Conservation (phyloP, 768 basidiomycete species). For the Chalciporus piperatus region DNA sequence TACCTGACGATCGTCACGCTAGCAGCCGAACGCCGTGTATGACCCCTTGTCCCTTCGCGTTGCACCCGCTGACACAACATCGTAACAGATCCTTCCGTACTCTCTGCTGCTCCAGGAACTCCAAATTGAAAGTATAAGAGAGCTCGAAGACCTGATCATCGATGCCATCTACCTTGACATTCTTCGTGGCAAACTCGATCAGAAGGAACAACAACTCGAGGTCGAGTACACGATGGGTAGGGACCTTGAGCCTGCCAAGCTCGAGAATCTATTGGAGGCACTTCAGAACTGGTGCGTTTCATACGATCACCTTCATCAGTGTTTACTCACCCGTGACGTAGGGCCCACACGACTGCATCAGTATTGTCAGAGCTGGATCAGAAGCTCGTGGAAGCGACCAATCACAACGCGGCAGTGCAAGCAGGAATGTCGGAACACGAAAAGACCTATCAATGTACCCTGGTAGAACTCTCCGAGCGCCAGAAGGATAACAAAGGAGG, state of each 20-base stretch:
- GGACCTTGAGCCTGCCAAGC: conserved; percentile 77
- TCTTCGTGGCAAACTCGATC: conserved; percentile 89
- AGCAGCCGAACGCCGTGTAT: conserved; percentile 71
- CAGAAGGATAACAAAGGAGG: conserved; percentile 55
- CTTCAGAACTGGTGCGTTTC: conserved; percentile 62
- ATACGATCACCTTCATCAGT: background rate
- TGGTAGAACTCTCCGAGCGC: conserved; percentile 64
- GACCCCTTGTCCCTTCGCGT: conserved; percentile 23
- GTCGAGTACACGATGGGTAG: conserved; percentile 92
- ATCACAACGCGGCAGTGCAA: conserved; percentile 41
- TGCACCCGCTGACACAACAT: background rate
- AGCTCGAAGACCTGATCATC: conserved; percentile 95
- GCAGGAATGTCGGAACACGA: conserved; percentile 54
- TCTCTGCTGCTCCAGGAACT: conserved; percentile 64
- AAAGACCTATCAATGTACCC: conserved; percentile 42
- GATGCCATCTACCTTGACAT: conserved; percentile 93
- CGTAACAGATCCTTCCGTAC: conserved; percentile 76
- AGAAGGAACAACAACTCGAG: conserved; percentile 85
- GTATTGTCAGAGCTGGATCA: conserved; percentile 72
- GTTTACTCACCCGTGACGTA: conserved; percentile 27
- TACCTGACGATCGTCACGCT: conserved; percentile 89
- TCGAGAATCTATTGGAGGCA: conserved; percentile 58
- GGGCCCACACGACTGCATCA: conserved; percentile 67
- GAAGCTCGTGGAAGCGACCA: conserved; percentile 58
- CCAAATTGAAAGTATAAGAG: conserved; percentile 75